Percentiles rank a stretch among this genome's conserved stretches.
phyloP scores from a whole-genome alignment of 1,284 basidiomycete genomes.

The Trichosporon coremiiforme region DNA sequence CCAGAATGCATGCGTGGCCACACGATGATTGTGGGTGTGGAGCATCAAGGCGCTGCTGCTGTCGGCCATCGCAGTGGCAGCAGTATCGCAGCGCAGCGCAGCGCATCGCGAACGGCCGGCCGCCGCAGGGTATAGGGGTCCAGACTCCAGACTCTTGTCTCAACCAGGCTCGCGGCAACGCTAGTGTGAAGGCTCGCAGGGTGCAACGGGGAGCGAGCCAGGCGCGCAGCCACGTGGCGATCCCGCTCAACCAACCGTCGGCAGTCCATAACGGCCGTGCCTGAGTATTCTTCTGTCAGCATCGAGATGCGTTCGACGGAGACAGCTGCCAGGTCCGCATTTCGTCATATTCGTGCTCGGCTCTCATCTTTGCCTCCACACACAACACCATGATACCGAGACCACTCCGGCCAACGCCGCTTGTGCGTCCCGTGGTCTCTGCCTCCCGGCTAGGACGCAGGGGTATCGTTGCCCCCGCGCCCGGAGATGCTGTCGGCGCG shows the following conservation, averaged over 20 bases:
- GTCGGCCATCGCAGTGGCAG: background rate
- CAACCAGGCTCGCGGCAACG: background rate
- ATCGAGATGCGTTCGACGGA: slow-evolving; percentile 7
- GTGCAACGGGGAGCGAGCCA: background rate
- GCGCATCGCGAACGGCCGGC: background rate
- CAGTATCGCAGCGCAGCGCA: background rate
- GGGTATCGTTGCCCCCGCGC: background rate
- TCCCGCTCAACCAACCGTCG: no score
- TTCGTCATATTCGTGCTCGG: background rate
- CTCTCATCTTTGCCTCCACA: background rate
- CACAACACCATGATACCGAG: background rate
- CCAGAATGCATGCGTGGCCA: background rate
- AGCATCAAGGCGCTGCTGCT: no score
- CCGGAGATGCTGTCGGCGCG: slow-evolving; percentile 13
- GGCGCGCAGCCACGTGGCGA: background rate
- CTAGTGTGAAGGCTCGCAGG: background rate
- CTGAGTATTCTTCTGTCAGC: background rate
- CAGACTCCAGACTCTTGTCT: background rate
- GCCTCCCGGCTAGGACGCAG: background rate
- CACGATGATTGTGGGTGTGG: background rate
- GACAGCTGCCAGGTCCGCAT: background rate
- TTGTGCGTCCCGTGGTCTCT: no score
- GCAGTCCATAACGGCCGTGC: no score
- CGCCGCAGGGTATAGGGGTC: no score
- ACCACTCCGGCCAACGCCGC: background rate